phyloP scores from a whole-genome alignment of 1,139 yeast species.

The Suhomyces bokatorum region DNA sequence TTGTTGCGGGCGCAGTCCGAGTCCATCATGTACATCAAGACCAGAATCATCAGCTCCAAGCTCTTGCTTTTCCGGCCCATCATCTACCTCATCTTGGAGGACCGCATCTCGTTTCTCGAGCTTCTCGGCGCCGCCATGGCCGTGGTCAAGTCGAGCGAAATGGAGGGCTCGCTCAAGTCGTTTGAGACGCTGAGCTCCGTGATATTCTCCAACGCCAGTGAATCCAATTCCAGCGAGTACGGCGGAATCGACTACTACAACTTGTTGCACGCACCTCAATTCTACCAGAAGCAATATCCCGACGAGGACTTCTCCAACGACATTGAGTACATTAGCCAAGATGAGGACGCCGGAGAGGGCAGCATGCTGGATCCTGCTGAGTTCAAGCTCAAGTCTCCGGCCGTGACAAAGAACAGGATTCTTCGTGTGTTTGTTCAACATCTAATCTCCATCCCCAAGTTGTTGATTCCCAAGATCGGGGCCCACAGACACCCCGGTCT shows the following conservation, averaged over 20 bases:
- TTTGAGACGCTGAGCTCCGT: conserved; percentile 11
- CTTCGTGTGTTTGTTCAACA: conserved; percentile 21
- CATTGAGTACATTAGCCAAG: conserved; percentile 20
- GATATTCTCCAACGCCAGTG: conserved; percentile 9
- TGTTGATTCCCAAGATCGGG: conserved; percentile 38
- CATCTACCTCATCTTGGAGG: conserved; percentile 36
- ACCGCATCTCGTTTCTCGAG: conserved; percentile 25
- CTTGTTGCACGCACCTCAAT: conserved; percentile 31
- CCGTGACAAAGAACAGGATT: conserved; percentile 16
- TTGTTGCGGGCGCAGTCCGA: conserved; percentile 40
- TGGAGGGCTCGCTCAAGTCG: conserved; percentile 5
- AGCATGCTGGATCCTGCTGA: conserved; percentile 18
- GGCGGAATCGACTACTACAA: conserved; percentile 29
- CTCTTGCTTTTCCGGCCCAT: conserved; percentile 38
- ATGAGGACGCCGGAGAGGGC: conserved; percentile 11
- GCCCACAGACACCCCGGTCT: conserved; percentile 46
- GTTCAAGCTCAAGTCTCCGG: conserved; percentile 16
- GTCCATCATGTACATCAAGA: conserved; percentile 41
- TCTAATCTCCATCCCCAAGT: conserved; percentile 33
- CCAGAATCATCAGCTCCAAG: conserved; percentile 38
- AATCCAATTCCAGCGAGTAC: conserved; percentile 12
- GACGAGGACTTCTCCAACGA: conserved; percentile 38
- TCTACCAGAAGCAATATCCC: conserved; percentile 26
- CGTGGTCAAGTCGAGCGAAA: conserved; percentile 16
- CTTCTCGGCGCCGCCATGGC: conserved; percentile 18